Percentiles rank a stretch among this genome's conserved stretches.
Evolutionary conservation across 2,329 filamentous ascomycete species (phyloP).

Genomic region (Pseudopithomyces maydicus): DNA sequence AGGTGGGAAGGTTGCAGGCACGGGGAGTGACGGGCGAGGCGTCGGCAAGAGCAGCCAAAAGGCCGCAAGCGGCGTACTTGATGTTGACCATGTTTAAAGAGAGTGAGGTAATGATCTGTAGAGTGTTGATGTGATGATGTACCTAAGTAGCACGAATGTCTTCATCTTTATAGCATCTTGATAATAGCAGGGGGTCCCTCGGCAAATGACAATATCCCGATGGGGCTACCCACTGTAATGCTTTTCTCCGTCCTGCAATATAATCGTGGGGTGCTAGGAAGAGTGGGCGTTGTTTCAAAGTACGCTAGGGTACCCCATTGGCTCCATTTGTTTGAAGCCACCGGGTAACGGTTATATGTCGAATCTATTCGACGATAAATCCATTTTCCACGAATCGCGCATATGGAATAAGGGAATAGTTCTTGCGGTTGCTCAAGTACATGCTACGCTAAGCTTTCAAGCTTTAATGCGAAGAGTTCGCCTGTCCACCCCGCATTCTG

Average conservation of each 20-base stretch:
- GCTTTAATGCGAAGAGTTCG: slow-evolving; percentile 11
- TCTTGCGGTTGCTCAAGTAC: not conserved
- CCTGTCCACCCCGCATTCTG: slow-evolving; percentile 20
- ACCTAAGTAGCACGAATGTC: not conserved
- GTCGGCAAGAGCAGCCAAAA: not conserved
- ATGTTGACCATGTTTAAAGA: not conserved
- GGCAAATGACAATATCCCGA: not conserved
- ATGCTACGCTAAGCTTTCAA: slow-evolving; percentile 3
- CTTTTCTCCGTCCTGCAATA: not conserved
- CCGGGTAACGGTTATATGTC: not conserved
- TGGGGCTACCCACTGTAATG: not conserved
- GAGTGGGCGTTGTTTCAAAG: not conserved
- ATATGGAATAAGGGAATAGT: not conserved
- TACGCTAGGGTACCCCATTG: not conserved
- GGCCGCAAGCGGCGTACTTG: not conserved
- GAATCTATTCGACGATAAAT: not conserved
- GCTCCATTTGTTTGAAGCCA: not conserved
- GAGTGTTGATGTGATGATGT: not conserved
- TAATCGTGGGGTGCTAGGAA: not conserved
- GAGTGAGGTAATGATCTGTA: too few relatives aligned
- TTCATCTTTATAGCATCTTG: too few relatives aligned
- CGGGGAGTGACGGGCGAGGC: not conserved
- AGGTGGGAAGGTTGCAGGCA: slow-evolving; percentile 59
- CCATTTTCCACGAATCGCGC: not conserved
- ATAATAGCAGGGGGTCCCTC: too few relatives aligned